A percentile compares a stretch with the other conserved stretches of the same genome.
Conservation (phyloP, 2,329 filamentous ascomycete species). For the Alternaria consortialis region DNA sequence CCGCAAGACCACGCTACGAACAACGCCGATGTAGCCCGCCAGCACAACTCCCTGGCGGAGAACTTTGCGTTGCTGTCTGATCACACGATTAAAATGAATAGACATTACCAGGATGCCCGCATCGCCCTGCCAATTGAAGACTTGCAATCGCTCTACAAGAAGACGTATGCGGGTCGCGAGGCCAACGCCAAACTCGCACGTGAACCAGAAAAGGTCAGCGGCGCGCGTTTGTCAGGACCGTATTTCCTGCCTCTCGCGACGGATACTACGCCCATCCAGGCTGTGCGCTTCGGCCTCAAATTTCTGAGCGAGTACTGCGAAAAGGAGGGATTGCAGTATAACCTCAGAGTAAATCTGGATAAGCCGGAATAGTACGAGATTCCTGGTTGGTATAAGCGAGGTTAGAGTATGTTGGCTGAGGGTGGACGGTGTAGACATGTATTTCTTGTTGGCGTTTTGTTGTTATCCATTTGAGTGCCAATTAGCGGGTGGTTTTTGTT, state of each 20-base stretch:
- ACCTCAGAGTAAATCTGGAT: constrained; percentile 39
- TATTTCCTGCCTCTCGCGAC: constrained; percentile 54
- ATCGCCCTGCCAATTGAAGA: constrained; percentile 46
- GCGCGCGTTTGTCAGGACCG: constrained; percentile 45
- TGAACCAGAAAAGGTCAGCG: constrained; percentile 46
- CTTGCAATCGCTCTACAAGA: constrained; percentile 49
- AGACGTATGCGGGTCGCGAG: constrained; percentile 48
- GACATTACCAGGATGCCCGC: constrained; percentile 41
- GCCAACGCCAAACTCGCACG: constrained; percentile 28
- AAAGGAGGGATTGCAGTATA: constrained; percentile 41
- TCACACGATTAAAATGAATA: constrained; percentile 37
- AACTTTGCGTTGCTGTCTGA: constrained; percentile 42
- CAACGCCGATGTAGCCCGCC: constrained; percentile 34
- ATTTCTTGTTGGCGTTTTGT: neutral
- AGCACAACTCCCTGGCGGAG: constrained; percentile 30
- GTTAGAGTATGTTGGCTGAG: no score
- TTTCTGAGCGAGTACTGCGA: constrained; percentile 57
- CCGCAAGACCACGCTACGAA: constrained; percentile 30
- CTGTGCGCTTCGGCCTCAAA: constrained; percentile 54
- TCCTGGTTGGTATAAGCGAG: neutral
- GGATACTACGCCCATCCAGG: constrained; percentile 55
- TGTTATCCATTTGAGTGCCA: neutral
- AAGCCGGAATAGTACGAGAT: constrained; percentile 20
- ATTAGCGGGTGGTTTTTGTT: neutral
- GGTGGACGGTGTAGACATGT: no score